Evolutionary conservation across 2,329 filamentous ascomycete genomes (phyloP).

Genomic region (Pyricularia pennisetigena): DNA sequence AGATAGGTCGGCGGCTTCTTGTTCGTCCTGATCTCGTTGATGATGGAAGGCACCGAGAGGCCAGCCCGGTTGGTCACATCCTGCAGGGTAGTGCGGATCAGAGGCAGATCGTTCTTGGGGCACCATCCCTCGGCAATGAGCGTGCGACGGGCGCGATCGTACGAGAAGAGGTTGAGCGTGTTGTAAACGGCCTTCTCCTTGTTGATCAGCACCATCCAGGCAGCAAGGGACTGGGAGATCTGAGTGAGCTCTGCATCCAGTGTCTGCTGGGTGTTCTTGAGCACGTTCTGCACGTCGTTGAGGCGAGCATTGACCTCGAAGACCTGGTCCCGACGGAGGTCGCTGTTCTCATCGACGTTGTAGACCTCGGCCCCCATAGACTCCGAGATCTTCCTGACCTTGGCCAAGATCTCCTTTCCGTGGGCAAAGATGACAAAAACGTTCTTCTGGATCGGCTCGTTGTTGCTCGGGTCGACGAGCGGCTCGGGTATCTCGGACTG

Average conservation of each 20-base stretch:
- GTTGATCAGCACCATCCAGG: constrained; percentile 95
- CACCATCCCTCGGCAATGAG: constrained; percentile 97
- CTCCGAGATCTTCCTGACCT: constrained; percentile 98
- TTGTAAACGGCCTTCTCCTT: constrained; percentile 98
- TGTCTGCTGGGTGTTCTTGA: constrained; percentile 90
- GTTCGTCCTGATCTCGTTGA: constrained; percentile 94
- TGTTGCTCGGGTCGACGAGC: constrained; percentile 83
- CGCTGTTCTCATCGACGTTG: constrained; percentile 94
- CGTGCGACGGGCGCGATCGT: constrained; percentile 90
- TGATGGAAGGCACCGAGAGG: constrained; percentile 93
- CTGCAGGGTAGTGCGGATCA: constrained; percentile 88
- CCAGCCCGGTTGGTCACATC: constrained; percentile 96
- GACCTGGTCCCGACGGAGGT: constrained; percentile 89
- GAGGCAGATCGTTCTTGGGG: constrained; percentile 77
- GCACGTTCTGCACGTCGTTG: constrained; percentile 81
- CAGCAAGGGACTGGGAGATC: constrained; percentile 83
- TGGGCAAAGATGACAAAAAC: constrained; percentile 99
- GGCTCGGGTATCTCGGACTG: constrained; percentile 96
- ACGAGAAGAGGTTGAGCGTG: constrained; percentile 91
- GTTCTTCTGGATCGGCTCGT: constrained; percentile 90
- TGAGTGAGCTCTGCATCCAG: constrained; percentile 87
- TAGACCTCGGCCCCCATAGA: constrained; percentile 94
- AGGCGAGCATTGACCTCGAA: constrained; percentile 94
- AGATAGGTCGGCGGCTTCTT: constrained; percentile 96
- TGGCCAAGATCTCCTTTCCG: constrained; percentile 94